Percentiles rank a stretch among this genome's conserved stretches.
phyloP scores from a whole-genome alignment of 2,329 filamentous ascomycete species.

The Arthroderma sp. region DNA sequence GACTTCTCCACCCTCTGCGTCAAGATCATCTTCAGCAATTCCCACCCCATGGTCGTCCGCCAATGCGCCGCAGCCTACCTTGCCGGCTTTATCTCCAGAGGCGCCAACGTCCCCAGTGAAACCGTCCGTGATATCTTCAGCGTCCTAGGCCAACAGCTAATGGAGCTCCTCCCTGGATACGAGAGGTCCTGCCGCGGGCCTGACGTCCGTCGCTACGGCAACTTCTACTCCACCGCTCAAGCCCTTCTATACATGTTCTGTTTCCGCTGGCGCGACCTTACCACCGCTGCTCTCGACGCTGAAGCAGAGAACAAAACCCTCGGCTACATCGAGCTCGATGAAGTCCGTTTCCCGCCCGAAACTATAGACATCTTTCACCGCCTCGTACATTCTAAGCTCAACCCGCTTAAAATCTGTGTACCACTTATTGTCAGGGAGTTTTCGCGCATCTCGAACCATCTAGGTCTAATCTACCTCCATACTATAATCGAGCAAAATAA shows the following conservation, averaged over 20 bases:
- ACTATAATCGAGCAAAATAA: constrained; percentile 86
- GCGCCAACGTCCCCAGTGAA: constrained; percentile 61
- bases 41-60: constrained; percentile 56
- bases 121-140: constrained; percentile 73
- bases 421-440: constrained; percentile 85
- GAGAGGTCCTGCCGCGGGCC: constrained; percentile 67
- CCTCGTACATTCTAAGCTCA: constrained; percentile 77
- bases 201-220: constrained; percentile 67
- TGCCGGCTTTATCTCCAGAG: constrained; percentile 84
- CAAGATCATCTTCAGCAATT: constrained; percentile 56
- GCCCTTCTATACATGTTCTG: constrained; percentile 91
- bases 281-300: constrained; percentile 42
- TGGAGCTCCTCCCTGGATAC: constrained; percentile 58
- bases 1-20: constrained; percentile 70
- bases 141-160: constrained; percentile 63
- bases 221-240: constrained; percentile 81
- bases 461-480: constrained; percentile 81
- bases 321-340: constrained; percentile 47
- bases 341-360: constrained; percentile 63
- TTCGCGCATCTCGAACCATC: constrained; percentile 70
- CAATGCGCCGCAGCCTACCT: constrained; percentile 85
- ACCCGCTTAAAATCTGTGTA: constrained; percentile 89
- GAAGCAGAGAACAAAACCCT: constrained; percentile 39
- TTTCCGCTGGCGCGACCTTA: constrained; percentile 91
- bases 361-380: constrained; percentile 61